These are phyloP conservation scores for Saccharomyces mikatae DNA, from an alignment of 805 yeast genomes.

Conservation along the genomic window DNA sequence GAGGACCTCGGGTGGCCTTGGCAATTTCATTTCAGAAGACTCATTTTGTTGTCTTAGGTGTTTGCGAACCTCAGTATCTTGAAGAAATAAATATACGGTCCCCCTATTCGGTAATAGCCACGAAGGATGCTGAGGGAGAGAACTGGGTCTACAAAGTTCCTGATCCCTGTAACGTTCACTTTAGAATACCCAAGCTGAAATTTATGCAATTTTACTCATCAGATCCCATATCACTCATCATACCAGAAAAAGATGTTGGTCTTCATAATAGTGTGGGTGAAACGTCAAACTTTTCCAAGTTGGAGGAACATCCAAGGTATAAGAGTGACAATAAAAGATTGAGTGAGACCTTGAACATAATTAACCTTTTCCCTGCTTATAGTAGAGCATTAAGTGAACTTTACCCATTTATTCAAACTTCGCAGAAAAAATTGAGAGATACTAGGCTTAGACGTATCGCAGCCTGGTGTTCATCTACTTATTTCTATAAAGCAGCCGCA, in stretches of 20 bases:
- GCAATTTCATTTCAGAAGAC: constrained; percentile 13
- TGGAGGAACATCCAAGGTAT: constrained; percentile 10
- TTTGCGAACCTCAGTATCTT: constrained; percentile 4
- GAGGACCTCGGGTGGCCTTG: constrained; percentile 9
- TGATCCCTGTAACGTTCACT: constrained; percentile 38
- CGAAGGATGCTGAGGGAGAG: not conserved
- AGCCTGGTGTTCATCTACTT: constrained; percentile 1
- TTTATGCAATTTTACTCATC: constrained; percentile 71
- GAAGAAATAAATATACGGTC: constrained; percentile 1
- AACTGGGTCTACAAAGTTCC: constrained; percentile 7
- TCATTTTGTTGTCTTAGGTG: constrained; percentile 19
- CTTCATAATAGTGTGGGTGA: constrained; percentile 5
- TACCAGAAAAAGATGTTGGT: constrained; percentile 27
- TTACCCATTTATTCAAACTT: constrained; percentile 7
- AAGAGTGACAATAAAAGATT: constrained; percentile 7
- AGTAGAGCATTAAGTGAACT: constrained; percentile 11
- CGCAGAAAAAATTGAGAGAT: constrained; percentile 4
- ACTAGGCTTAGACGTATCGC: not conserved
- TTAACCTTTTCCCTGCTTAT: constrained; percentile 20
- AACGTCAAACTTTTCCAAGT: constrained; percentile 7
- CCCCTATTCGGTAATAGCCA: constrained; percentile 14
- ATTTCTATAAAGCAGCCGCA: constrained; percentile 1
- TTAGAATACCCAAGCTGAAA: constrained; percentile 61
- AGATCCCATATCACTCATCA: constrained; percentile 60
- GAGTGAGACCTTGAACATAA: constrained; percentile 13